Evolutionary conservation across 495 filamentous ascomycete genomes (phyloP), one percentile per base, ranked within the genome.

Genomic region (Tuber aestivum): DNA sequence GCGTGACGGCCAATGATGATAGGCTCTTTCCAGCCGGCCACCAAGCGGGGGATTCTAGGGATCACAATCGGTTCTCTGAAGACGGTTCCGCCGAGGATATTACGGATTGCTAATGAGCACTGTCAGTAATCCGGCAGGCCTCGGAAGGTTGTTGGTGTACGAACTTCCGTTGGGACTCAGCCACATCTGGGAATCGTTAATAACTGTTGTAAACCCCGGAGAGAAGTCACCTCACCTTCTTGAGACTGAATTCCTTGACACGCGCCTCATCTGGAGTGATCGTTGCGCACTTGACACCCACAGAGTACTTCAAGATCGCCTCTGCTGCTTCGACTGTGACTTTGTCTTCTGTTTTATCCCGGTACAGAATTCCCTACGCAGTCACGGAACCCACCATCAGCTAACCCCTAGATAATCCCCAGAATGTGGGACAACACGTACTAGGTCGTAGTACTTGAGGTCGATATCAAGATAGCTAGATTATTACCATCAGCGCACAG

Each of bases 61-160:
- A 99, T 99, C 82, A 99, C 91, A 79, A 99, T 99, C 80, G 95
- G 95, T 85, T 97, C 95, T 84, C 95, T 90, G 90, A 99, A 99
- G 76, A 99, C 94, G 80, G 95, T 99, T 77, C 95, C 95, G 76
- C 94, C 94, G 50, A 99, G 91, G 79, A 89, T 88, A 86, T 99
- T 99, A 83, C 95, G 91, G 87, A 99, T 98, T 70, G 95, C 81
- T 83, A 56, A 20, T 9, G 71, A 69, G 45, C 56, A 65, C 12
- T 37, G 40, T 77, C 61, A 77, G 68, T 35, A 35, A 48, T 18
- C 56, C 23, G 35, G 32, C 18, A 9, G 27, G 23, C 56, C 32
- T 18, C 37, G 32, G 21, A 20, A 23, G 10, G 23, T 3, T 7
- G 27, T 37, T 71, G 40, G 42, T 44, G 50, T 69, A 82, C 81